Evolutionary conservation across 306 rosid species (phyloP).

Genomic region (Amphicarpaea edgeworthii): DNA sequence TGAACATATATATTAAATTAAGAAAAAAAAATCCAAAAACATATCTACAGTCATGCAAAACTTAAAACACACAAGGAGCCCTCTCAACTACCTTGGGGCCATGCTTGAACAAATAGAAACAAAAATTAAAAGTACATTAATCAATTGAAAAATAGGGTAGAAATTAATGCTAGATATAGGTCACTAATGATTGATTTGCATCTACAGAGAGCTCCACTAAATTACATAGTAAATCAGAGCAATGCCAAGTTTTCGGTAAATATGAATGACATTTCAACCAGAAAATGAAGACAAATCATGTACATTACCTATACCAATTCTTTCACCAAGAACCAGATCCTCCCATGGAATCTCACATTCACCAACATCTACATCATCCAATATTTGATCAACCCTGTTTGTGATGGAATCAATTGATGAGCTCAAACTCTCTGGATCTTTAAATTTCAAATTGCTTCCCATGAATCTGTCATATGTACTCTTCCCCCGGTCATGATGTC

Average conservation of each 20-base stretch:
- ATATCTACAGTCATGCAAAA: slow-evolving; percentile 20
- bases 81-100: slow-evolving; percentile 24
- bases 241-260: slow-evolving; percentile 27
- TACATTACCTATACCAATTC: slow-evolving; percentile 92
- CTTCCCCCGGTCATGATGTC: slow-evolving; percentile 62
- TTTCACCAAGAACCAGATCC: slow-evolving; percentile 88
- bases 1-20: slow-evolving; percentile 25
- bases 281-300: slow-evolving; percentile 45
- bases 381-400: slow-evolving; percentile 72
- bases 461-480: slow-evolving; percentile 66
- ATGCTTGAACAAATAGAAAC: slow-evolving; percentile 36
- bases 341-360: slow-evolving; percentile 98
- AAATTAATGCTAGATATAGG: slow-evolving; percentile 39
- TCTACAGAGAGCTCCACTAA: slow-evolving; percentile 16
- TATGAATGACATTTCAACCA: slow-evolving; percentile 29
- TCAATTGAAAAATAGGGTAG: slow-evolving; percentile 26
- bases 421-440: slow-evolving; percentile 69
- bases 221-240: slow-evolving; percentile 31
- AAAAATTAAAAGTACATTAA: slow-evolving; percentile 11
- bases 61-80: slow-evolving; percentile 30
- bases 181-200: slow-evolving; percentile 34
- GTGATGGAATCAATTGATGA: slow-evolving; percentile 57
- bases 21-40: slow-evolving; percentile 37
- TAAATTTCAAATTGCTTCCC: slow-evolving; percentile 66
- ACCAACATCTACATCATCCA: slow-evolving; percentile 93